Conservation (phyloP, 139 green algal species). For the Gonium pectorale region DNA sequence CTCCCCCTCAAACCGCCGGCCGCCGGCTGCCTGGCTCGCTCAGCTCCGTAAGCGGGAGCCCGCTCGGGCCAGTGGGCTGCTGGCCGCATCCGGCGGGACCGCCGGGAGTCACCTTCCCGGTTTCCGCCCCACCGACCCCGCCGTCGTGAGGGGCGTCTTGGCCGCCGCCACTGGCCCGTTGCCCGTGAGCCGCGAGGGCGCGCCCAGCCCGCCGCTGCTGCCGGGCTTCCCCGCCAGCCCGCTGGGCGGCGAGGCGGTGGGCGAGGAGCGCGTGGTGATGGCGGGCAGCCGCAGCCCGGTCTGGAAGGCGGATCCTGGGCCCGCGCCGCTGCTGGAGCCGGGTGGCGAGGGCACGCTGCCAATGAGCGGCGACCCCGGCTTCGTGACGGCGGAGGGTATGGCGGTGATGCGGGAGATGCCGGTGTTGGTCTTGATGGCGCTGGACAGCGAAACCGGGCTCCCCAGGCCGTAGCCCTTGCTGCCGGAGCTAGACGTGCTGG, state of each 20-base stretch:
- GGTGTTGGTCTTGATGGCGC: background rate
- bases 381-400: background rate
- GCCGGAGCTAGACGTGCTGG: background rate
- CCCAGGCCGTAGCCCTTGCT: conserved; percentile 8
- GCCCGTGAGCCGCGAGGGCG: background rate
- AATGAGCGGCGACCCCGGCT: conserved; percentile 31
- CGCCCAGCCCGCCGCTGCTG: background rate
- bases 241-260: background rate
- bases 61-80: background rate
- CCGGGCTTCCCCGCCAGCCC: conserved; percentile 4
- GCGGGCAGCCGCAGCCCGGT: conserved; percentile 12
- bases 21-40: too few species aligned
- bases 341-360: background rate
- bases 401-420: background rate
- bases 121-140: background rate
- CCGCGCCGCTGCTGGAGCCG: background rate
- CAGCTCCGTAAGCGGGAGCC: background rate
- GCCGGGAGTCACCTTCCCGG: conserved; percentile 8
- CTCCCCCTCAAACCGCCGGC: background rate
- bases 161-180: background rate
- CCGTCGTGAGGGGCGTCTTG: background rate
- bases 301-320: background rate
- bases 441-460: background rate
- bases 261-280: conserved; percentile 25
- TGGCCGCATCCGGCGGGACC: background rate